Evolutionary conservation across 371 early-diverging fungal species (phyloP).

Genomic region (Circinella umbellata): DNA sequence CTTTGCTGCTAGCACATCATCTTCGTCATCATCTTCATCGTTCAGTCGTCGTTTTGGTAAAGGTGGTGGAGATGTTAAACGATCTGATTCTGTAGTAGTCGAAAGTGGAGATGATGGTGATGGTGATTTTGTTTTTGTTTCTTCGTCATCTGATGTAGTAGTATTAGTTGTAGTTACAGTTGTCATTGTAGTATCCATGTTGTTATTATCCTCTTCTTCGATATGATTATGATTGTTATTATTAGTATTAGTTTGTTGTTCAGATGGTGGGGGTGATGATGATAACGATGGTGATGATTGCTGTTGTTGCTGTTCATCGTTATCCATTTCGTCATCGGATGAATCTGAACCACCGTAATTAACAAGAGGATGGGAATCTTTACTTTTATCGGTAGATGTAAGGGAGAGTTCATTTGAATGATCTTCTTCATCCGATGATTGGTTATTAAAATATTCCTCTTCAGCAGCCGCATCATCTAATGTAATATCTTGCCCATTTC

Average conservation of each 20-base stretch:
- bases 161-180: too few species aligned
- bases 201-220: too few species aligned
- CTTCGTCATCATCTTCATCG: conserved; percentile 40
- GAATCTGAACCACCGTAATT: conserved; percentile 32
- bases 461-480: conserved; percentile 76
- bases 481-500: conserved; percentile 8
- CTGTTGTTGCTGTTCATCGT: conserved; percentile 4
- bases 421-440: conserved; percentile 65
- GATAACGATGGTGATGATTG: too few species aligned
- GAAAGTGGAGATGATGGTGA: background rate
- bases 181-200: too few species aligned
- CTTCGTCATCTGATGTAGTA: background rate
- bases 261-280: too few species aligned
- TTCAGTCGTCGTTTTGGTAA: conserved; percentile 13
- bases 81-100: conserved; percentile 10
- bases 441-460: conserved; percentile 84
- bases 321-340: conserved; percentile 49
- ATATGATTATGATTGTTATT: too few species aligned
- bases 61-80: conserved; percentile 11
- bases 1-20: conserved; percentile 33
- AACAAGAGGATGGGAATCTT: conserved; percentile 32
- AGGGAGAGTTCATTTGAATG: conserved; percentile 5
- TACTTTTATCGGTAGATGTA: conserved; percentile 11
- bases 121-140: background rate
- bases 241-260: too few species aligned